Evolutionary conservation across 345 rosid species (phyloP), one percentile per base, ranked within the genome.

Genomic region (Salix purpurea): DNA sequence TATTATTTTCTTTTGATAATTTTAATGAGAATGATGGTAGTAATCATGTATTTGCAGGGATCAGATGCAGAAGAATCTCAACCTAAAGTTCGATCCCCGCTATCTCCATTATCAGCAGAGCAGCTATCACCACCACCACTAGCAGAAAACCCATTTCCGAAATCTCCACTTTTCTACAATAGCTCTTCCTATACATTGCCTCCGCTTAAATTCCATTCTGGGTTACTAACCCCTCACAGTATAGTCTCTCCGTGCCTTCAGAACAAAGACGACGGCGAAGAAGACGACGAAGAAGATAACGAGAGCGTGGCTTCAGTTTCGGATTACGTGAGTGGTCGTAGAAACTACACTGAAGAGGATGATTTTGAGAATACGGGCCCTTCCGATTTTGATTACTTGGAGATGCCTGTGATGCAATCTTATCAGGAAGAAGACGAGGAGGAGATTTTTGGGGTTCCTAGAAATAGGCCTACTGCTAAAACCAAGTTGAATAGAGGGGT

Each of bases 231-330:
- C 0, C 92, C 94, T 79, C 88, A 75, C 69, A 78, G 74, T 34
- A 52, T 88, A 21, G 86, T 83, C 14, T 18, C 85, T 65, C 84
- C 93, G 10, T 16, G 74, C 34, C 75, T 77, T 42, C 83, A 56
- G 2, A 85, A 84, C 4, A 83, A 80, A 21, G 74, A 78, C 7
- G 87, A 73, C 37, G 67, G 60, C n/a, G 86, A 60, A 4, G 86
- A 82, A 6, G 82, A 77, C 24, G 71, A 76, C 10, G 85, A 73
- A 15, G 37, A 34, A 34, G 37, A 40, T 40, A 4, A 52, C 23
- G 91, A 90, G 87, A 93, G 97, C 75, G 89, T 89, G 26, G 90
- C 83, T 34, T 91, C 98, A 1, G 92, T 82, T 76, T 87, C 84
- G 0, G 91, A 87, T 56, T 68, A 74, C 65, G 81, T 73, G 70